Percentiles rank a stretch among this genome's conserved stretches.
These are phyloP conservation scores for Phaeoacremonium minimum DNA, from an alignment of 2,329 filamentous ascomycete genomes.

Conservation along the genomic window DNA sequence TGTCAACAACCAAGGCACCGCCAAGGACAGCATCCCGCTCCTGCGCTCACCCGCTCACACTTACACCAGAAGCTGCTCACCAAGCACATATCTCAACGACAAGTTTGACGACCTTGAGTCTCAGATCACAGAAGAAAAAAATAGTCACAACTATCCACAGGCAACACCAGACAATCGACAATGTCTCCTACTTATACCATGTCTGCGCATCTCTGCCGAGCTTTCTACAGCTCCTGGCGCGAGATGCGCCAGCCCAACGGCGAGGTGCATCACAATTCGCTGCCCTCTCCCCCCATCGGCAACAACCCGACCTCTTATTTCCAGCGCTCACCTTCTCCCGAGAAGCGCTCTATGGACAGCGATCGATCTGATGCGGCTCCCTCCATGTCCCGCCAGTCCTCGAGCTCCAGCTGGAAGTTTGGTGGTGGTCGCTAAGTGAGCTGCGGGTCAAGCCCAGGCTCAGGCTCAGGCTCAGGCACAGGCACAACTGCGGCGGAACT, in stretches of 20 bases:
- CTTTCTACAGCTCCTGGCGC: slow-evolving; percentile 56
- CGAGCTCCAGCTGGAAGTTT: slow-evolving; percentile 26
- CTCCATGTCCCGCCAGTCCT: slow-evolving; percentile 22
- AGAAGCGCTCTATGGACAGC: slow-evolving; percentile 44
- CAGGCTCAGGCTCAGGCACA: no score
- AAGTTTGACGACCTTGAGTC: no score
- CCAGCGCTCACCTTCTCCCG: slow-evolving; percentile 29
- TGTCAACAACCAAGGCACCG: no score
- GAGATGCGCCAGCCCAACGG: slow-evolving; percentile 39
- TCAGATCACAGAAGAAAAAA: no score
- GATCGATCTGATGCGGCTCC: slow-evolving; percentile 29
- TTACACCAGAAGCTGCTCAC: no score
- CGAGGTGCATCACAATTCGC: slow-evolving; percentile 19
- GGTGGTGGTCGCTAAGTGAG: no score
- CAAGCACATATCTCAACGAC: no score
- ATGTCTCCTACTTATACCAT: slow-evolving; percentile 60
- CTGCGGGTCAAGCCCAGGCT: no score
- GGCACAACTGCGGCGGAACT: no score
- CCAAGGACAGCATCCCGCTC: no score
- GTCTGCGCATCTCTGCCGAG: slow-evolving; percentile 57
- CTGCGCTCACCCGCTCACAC: no score
- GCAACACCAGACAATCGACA: slow-evolving; percentile 11
- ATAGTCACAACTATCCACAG: slow-evolving; percentile 1
- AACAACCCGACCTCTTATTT: slow-evolving; percentile 22
- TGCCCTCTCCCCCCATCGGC: slow-evolving; percentile 17